These are phyloP conservation scores for Ceratocystis smalleyi DNA, from an alignment of 2,329 filamentous ascomycete genomes.

Conservation along the genomic window DNA sequence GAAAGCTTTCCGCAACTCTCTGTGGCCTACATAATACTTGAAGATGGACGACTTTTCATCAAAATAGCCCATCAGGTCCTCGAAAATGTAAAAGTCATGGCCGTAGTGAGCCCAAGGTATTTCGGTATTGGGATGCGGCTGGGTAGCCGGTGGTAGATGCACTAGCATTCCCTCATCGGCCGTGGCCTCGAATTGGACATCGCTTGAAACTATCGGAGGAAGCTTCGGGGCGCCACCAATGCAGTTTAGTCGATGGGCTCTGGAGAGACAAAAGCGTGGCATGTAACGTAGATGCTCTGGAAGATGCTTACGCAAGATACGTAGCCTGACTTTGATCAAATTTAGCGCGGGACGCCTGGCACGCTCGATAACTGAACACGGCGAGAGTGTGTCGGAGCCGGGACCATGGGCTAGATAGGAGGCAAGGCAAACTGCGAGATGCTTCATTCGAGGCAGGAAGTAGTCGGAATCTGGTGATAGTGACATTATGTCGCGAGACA, in stretches of 20 bases:
- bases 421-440: background rate
- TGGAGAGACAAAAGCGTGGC: background rate
- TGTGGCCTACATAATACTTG: background rate
- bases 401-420: background rate
- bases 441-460: background rate
- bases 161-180: background rate
- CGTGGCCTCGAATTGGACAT: background rate
- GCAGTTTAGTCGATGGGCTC: background rate
- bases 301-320: background rate
- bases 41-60: background rate
- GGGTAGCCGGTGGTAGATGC: background rate
- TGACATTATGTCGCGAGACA: background rate
- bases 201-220: background rate
- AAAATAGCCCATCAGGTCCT: constrained; percentile 4
- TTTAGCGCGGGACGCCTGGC: background rate
- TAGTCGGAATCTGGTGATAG: background rate
- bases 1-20: background rate
- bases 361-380: background rate
- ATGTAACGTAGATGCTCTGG: background rate
- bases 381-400: background rate
- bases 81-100: constrained; percentile 6
- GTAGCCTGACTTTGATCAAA: background rate
- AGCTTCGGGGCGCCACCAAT: background rate
- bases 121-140: background rate
- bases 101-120: background rate